phyloP scores from a whole-genome alignment of 495 filamentous ascomycete species.

The Hypoxylon fuscum region DNA sequence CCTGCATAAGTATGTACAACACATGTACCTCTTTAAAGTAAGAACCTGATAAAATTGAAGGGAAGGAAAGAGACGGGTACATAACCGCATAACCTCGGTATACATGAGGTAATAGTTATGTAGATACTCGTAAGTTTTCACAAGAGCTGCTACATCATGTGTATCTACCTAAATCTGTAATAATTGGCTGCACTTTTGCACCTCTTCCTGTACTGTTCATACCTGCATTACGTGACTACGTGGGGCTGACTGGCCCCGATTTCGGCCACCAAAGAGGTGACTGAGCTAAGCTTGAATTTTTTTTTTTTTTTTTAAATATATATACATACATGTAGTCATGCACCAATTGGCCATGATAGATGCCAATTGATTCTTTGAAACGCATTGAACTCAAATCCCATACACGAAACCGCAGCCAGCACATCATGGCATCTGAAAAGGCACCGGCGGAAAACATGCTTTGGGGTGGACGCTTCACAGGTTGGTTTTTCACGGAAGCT shows the following conservation, averaged over 20 bases:
- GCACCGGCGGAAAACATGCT: conserved; percentile 65
- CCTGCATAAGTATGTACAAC: not conserved
- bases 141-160: too few species aligned
- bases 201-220: too few species aligned
- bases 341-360: not conserved
- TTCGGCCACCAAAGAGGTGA: not conserved
- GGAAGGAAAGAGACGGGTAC: conserved; percentile 24
- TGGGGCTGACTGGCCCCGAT: not conserved
- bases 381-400: conserved; percentile 14
- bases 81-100: conserved; percentile 35
- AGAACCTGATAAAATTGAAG: not conserved
- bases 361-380: conserved; percentile 1
- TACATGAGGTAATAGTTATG: not conserved
- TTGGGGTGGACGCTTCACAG: conserved; percentile 85
- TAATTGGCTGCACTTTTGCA: too few species aligned
- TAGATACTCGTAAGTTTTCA: too few species aligned
- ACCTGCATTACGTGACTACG: too few species aligned
- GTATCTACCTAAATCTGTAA: too few species aligned
- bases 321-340: too few species aligned
- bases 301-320: too few species aligned
- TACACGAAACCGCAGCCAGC: not conserved
- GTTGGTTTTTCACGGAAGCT: conserved; percentile 26
- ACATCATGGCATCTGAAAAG: conserved; percentile 23
- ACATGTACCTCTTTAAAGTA: not conserved
- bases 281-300: not conserved